Evolutionary conservation across 192 early-diverging fungal genomes (phyloP).

Genomic region (Obelidium mucronatum): DNA sequence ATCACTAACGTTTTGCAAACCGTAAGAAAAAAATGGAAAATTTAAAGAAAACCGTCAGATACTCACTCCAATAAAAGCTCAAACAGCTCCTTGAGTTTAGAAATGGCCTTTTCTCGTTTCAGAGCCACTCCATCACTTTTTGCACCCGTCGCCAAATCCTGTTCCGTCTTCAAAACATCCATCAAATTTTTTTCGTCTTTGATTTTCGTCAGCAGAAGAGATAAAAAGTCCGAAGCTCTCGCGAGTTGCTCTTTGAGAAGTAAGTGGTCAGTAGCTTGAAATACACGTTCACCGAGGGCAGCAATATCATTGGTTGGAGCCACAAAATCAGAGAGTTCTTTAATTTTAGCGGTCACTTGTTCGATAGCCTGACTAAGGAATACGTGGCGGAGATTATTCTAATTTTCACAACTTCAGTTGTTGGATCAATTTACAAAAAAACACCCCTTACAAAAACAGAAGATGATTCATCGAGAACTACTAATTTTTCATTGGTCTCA

Average conservation of each 20-base stretch:
- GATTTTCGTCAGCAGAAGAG: background rate
- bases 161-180: slow-evolving; percentile 14
- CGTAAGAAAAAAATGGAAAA: background rate
- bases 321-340: background rate
- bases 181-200: background rate
- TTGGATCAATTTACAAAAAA: background rate
- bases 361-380: slow-evolving; percentile 14
- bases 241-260: background rate
- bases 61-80: background rate
- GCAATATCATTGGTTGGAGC: background rate
- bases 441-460: slow-evolving; percentile 16
- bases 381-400: slow-evolving; percentile 24
- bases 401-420: background rate
- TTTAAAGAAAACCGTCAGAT: background rate
- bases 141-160: slow-evolving; percentile 12
- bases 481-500: too few species aligned
- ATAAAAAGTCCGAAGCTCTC: background rate
- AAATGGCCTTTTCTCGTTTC: background rate
- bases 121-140: background rate
- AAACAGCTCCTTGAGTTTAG: background rate
- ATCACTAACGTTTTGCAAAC: background rate
- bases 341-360: background rate
- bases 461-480: slow-evolving; percentile 21
- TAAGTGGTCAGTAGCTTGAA: background rate
- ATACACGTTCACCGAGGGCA: background rate